A percentile compares a stretch with the other conserved stretches of the same genome.
Conservation (phyloP, 2,329 filamentous ascomycete species). For the Leptosphaerulina australis region DNA sequence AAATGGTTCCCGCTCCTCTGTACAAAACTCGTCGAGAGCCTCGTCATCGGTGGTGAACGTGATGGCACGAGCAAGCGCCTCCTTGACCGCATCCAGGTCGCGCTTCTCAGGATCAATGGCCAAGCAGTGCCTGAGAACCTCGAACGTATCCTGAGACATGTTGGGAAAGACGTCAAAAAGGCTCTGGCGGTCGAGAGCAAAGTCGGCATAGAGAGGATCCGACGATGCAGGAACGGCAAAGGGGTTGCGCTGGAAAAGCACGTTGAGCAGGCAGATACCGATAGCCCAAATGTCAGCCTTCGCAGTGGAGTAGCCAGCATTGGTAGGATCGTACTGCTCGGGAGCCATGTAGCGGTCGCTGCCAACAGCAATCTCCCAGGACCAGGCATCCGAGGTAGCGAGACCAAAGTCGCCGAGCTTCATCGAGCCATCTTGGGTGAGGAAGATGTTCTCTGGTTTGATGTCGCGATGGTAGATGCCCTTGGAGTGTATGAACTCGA, state of each 20-base stretch:
- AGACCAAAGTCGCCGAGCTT: constrained; percentile 97
- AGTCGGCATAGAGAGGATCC: constrained; percentile 94
- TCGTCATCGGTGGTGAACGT: constrained; percentile 96
- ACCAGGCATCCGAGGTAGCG: constrained; percentile 88
- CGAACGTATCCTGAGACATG: constrained; percentile 98
- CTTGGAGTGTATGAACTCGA: constrained; percentile 87
- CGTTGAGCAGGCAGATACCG: constrained; percentile 94
- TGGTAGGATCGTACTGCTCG: constrained; percentile 91
- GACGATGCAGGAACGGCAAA: constrained; percentile 88
- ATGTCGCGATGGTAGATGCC: constrained; percentile 97
- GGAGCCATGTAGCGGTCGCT: constrained; percentile 99
- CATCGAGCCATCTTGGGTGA: constrained; percentile 83
- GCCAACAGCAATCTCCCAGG: constrained; percentile 88
- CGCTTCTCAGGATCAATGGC: constrained; percentile 89
- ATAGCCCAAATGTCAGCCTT: constrained; percentile 97
- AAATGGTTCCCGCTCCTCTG: constrained; percentile 75
- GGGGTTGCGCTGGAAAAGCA: constrained; percentile 94
- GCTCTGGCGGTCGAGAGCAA: constrained; percentile 89
- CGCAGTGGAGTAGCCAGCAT: constrained; percentile 86
- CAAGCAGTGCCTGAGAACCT: constrained; percentile 89
- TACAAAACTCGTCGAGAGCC: constrained; percentile 90
- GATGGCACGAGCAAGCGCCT: constrained; percentile 77
- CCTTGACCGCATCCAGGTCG: constrained; percentile 76
- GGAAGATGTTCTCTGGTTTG: constrained; percentile 99
- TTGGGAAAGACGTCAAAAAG: constrained; percentile 97